Percentiles rank a stretch among this genome's conserved stretches.
phyloP scores from a whole-genome alignment of 352 stramenopile species.

The Globisporangium heterothallicum region DNA sequence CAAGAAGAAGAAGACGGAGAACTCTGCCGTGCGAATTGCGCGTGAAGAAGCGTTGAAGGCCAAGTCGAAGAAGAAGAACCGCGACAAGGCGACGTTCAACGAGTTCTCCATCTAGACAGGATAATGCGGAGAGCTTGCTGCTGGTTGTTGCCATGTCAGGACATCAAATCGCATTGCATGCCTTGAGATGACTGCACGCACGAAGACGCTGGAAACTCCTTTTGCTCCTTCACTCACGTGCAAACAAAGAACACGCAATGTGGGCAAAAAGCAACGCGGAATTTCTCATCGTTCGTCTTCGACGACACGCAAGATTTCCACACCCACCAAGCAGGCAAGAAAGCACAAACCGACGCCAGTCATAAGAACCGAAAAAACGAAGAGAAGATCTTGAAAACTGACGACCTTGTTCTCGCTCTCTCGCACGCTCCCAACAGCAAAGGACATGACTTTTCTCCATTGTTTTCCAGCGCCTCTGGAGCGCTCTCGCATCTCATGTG shows the following conservation, averaged over 20 bases:
- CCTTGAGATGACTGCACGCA: background rate
- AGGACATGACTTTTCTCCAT: no score
- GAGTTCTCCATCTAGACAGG: slow-evolving; percentile 69
- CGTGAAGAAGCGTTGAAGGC: slow-evolving; percentile 62
- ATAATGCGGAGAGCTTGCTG: background rate
- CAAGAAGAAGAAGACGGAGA: slow-evolving; percentile 60
- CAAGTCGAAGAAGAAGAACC: slow-evolving; percentile 71
- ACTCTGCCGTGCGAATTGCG: slow-evolving; percentile 54
- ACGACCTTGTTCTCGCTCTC: no score
- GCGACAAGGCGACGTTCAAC: slow-evolving; percentile 74
- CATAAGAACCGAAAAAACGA: background rate
- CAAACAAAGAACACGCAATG: slow-evolving; percentile 1
- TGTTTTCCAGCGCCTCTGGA: no score
- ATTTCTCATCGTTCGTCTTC: background rate
- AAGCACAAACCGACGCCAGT: background rate
- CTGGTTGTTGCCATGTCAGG: background rate
- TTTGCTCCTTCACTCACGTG: no score
- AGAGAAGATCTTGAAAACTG: no score
- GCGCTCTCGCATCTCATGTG: no score
- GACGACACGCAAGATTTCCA: background rate
- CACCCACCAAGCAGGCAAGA: background rate
- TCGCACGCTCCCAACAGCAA: no score
- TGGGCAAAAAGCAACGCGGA: background rate
- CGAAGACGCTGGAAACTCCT: no score
- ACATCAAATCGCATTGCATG: background rate